A percentile compares a stretch with the other conserved stretches of the same genome.
These are phyloP conservation scores for Cladophialophora psammophila DNA, from an alignment of 2,329 filamentous ascomycete species.

Conservation along the genomic window DNA sequence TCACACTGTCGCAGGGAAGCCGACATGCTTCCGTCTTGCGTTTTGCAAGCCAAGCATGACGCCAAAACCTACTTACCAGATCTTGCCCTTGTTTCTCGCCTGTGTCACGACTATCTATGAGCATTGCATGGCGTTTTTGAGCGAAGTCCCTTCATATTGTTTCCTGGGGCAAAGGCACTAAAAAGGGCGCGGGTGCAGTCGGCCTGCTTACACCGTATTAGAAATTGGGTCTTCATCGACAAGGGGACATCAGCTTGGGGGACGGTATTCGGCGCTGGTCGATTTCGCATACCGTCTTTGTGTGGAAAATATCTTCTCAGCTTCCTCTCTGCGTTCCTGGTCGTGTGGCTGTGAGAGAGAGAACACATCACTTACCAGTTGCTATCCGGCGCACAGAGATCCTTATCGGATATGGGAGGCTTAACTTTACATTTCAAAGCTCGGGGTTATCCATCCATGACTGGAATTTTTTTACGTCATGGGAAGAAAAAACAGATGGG, in stretches of 20 bases:
- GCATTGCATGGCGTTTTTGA: constrained; percentile 42
- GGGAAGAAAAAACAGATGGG: constrained; percentile 11
- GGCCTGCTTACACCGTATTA: constrained; percentile 35
- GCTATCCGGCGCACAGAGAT: constrained; percentile 10
- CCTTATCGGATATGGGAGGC: constrained; percentile 17
- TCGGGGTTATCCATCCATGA: constrained; percentile 20
- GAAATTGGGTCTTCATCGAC: constrained; percentile 39
- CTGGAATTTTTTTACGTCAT: constrained; percentile 9
- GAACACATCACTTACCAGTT: constrained; percentile 7
- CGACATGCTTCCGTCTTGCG: constrained; percentile 17
- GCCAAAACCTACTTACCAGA: constrained; percentile 21
- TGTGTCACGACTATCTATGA: constrained; percentile 40
- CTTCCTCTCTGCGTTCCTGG: constrained; percentile 25
- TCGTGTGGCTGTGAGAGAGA: constrained; percentile 8
- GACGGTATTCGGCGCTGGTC: constrained; percentile 40
- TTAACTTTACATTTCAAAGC: constrained; percentile 26
- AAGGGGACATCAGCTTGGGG: constrained; percentile 24
- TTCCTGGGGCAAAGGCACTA: constrained; percentile 31
- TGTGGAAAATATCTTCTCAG: constrained; percentile 11
- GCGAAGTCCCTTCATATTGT: constrained; percentile 32
- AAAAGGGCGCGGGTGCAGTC: constrained; percentile 30
- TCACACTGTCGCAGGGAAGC: constrained; percentile 26
- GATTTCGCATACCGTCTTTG: constrained; percentile 38
- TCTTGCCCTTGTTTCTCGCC: constrained; percentile 29
- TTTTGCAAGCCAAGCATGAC: constrained; percentile 16